Evolutionary conservation across 306 rosid genomes (phyloP), one percentile per base, ranked within the genome.

Genomic region (Trifolium dubium): DNA sequence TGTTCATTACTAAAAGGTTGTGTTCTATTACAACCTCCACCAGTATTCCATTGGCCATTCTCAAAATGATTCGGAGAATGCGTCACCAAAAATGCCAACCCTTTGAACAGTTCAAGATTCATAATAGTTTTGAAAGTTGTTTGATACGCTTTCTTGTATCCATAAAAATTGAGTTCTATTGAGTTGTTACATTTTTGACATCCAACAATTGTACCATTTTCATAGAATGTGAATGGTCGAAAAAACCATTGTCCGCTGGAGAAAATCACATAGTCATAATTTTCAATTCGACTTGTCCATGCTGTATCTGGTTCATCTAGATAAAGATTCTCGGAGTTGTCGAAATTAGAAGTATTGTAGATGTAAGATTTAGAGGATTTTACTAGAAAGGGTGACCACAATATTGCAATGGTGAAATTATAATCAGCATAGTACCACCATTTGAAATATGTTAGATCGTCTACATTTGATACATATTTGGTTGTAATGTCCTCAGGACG

Each of bases 191-290:
- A 92, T 37, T 12, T 56, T 71, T 81, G 78, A 39, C 96, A 87
- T 32, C 96, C 96, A 5, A 85, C 74, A 14, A 85, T 54, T 1
- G 10, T 54, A 15, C 80, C 85, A 0, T 88, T 88, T 60, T 92
- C 87, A 13, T 87, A 75, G 79, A 81, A 79, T 17, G 86, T 67
- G 4, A 81, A 51, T 2, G 92, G 92, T 53, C 95, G 83, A 43
- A 88, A 94, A 82, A 94, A 94, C 99, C 99, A 94, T 8, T 91
- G 97, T 53, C 97, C 99, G 0, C 83, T 83, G 2, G 96, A 89
- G 86, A 94, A 62, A 32, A 94, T 74, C 11, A 94, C 93, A 8
- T 86, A 92, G 78, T 94, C 90, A 1, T 86, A 92, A 4, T 41
- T 53, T 50, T 77, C 74, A 2, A 94, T 77, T 10, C 78, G 78